Evolutionary conservation across 352 stramenopile genomes (phyloP), one percentile per base, ranked within the genome.

Genomic region (Phytophthora pluvialis): DNA sequence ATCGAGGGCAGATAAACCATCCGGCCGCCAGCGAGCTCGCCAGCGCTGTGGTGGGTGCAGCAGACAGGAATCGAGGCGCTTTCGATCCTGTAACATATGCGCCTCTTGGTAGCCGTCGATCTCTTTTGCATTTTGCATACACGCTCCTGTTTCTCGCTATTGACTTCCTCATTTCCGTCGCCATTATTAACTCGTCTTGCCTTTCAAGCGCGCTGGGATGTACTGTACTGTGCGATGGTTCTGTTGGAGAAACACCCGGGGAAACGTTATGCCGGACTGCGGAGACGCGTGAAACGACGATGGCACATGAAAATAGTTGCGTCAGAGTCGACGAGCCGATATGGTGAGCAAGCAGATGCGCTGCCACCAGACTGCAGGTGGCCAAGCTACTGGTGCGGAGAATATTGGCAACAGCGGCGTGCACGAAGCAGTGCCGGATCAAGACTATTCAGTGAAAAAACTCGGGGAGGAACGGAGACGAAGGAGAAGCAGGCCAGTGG

Each of bases 1-100:
- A 94, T 96, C 42, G 86, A 93, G 65, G 85, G 85, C 29, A 83
- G 86, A 79, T 94, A 90, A 86, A 42, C 39, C 26, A 38, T 25
- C 13, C 53, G 61, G 11, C 12, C 35, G 42, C 45, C 51, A 57
- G 18, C 45, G 15, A 60, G 51, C 39, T 43, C 25, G 15, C 21
- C 56, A 48, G 28, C 12, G 45, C 51, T 47, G 25, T 60, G 50
- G 32, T 62, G 32, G 40, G 1, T 39, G 39, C 18, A 18, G 21
- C 21, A 21, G 36, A 47, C 50, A 60, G 38, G 48, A 58, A 35
- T 48, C 28, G 45, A 60, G 35, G 21, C 21, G 33, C 45, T 56
- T 50, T 47, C 29, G 36, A 64, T 38, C 54, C 55, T 71, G 61
- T 48, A 61, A 59, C 32, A 28, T 72, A 31, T 75, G 46, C 33